Base-by-base conservation (phyloP, 495 filamentous ascomycete species). In the Diplogelasinospora grovesii region DNA sequence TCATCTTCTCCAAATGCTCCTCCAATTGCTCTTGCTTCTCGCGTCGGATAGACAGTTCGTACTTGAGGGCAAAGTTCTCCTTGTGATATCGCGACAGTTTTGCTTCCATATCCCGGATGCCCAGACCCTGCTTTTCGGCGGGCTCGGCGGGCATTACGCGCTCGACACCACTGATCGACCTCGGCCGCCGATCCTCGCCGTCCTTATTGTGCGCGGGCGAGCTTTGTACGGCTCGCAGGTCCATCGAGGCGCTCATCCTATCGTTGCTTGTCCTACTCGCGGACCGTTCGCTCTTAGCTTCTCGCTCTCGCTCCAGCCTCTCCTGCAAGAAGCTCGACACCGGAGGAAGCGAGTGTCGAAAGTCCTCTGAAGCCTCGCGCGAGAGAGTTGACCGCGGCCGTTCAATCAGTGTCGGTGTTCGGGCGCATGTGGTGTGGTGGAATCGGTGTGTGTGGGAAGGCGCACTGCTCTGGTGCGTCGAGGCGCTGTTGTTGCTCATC, bases 1-100 rank as follows among this genome's bases (percentile, higher is more conserved):
- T n/a, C n/a, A n/a, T n/a, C n/a, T 69, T 71, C 31, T 84, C 75
- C 29, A 87, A 48, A 29, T 77, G 69, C 39, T 76, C 70, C 50
- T 85, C 80, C 27, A 89, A 49, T 4, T 43, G 42, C 11, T 58
- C 60, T 49, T 75, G 70, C 36, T 62, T 63, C 53, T 79, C 65
- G 19, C 86, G 77, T 34, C 82, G 73, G 48, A 95, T 84, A 50
- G 77, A 85, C 1, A 95, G 69, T 45, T 90, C 85, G 33, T 95
- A 68, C 59, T 94, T 94, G 41, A 96, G 68, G 53, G 89, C 85
- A 53, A 94, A 96, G 50, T 94, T 92, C 53, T 90, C 77, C 52
- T 93, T 93, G 53, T 82, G 81, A 31, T 94, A 64, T 33, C 76
- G 85, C 14, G 63, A 72, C 25, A 71, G 39, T 27, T 64, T 68